Percentiles rank a stretch among this genome's conserved stretches.
phyloP scores from a whole-genome alignment of 768 basidiomycete genomes.

The Chalciporus chontae region DNA sequence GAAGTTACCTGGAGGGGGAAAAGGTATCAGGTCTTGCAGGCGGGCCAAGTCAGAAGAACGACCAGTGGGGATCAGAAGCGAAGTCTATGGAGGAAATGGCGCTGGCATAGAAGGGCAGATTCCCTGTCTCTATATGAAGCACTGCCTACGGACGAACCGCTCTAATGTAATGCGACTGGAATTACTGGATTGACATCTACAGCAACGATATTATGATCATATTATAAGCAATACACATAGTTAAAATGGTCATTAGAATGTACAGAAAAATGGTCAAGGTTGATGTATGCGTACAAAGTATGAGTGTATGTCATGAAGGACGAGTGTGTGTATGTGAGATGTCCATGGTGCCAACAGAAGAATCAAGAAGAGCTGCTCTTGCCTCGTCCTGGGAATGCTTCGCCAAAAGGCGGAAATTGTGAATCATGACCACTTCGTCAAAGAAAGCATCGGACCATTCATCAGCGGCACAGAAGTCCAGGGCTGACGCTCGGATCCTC shows the following conservation, averaged over 20 bases:
- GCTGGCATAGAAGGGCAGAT: constrained; percentile 16
- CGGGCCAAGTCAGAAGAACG: constrained; percentile 61
- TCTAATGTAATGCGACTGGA: constrained; percentile 20
- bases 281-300: constrained; percentile 28
- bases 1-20: constrained; percentile 87
- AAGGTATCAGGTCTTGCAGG: constrained; percentile 66
- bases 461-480: constrained; percentile 39
- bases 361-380: constrained; percentile 25
- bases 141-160: constrained; percentile 12
- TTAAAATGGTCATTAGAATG: constrained; percentile 30
- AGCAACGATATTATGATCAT: constrained; percentile 28
- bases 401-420: constrained; percentile 43
- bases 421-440: constrained; percentile 58
- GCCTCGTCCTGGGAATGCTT: constrained; percentile 37
- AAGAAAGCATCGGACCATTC: constrained; percentile 63
- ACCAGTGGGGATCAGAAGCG: constrained; percentile 10
- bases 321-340: constrained; percentile 15
- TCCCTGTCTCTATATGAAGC: constrained; percentile 14
- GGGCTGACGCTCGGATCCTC: constrained; percentile 46
- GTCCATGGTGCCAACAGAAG: constrained; percentile 25
- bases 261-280: constrained; percentile 30
- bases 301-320: constrained; percentile 25
- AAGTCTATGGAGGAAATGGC: constrained; percentile 27
- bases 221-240: constrained; percentile 34
- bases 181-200: constrained; percentile 23